Conservation (phyloP, 305 asterid genomes). For the Solanum hybrid region DNA sequence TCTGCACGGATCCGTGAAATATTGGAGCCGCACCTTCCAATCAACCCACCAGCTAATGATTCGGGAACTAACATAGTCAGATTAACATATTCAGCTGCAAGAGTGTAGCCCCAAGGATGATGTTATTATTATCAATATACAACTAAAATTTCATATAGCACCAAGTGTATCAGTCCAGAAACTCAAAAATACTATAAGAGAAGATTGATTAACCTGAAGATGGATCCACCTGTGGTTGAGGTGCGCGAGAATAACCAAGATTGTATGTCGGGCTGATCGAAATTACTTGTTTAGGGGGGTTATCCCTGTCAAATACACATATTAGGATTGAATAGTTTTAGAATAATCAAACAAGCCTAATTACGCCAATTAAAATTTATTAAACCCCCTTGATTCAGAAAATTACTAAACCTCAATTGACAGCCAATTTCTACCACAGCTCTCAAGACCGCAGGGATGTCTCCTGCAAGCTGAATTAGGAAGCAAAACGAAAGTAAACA, state of each 20-base stretch:
- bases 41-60: slow-evolving; percentile 84
- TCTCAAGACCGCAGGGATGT: slow-evolving; percentile 73
- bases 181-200: not conserved
- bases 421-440: slow-evolving; percentile 88
- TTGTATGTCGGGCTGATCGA: slow-evolving; percentile 58
- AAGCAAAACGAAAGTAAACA: slow-evolving; percentile 1
- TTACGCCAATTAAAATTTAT: not conserved
- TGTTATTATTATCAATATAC: slow-evolving; percentile 26
- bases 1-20: slow-evolving; percentile 86
- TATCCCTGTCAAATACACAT: slow-evolving; percentile 45
- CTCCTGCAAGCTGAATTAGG: slow-evolving; percentile 69
- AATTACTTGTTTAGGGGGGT: slow-evolving; percentile 86
- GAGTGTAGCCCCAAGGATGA: slow-evolving; percentile 32
- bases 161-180: slow-evolving; percentile 21
- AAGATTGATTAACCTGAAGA: slow-evolving; percentile 48
- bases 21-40: slow-evolving; percentile 89
- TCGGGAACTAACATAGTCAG: slow-evolving; percentile 85
- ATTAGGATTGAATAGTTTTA: not conserved
- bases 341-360: not conserved
- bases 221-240: slow-evolving; percentile 58
- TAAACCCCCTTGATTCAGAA: not conserved
- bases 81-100: slow-evolving; percentile 76
- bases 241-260: slow-evolving; percentile 35
- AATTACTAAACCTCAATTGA: slow-evolving; percentile 56
- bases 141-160: slow-evolving; percentile 15